Percentiles rank a stretch among this genome's conserved stretches.
Conservation (phyloP, 768 basidiomycete genomes). For the Russula sp. region DNA sequence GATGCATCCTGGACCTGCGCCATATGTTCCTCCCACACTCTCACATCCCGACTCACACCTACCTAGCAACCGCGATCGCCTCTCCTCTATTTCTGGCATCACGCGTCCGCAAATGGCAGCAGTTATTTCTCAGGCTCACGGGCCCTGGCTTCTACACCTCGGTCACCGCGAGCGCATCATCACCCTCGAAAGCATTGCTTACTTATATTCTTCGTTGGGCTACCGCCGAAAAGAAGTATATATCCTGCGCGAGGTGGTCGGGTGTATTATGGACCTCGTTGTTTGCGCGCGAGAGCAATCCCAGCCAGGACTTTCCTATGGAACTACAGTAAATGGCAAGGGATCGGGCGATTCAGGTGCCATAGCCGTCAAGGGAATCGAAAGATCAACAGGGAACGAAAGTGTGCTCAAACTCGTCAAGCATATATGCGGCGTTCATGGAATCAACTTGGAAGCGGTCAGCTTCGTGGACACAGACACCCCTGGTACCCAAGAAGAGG, state of each 20-base stretch:
- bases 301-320: conserved; percentile 43
- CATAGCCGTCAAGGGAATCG: conserved; percentile 69
- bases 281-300: conserved; percentile 79
- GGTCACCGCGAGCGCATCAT: conserved; percentile 71
- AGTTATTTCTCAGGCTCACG: conserved; percentile 70
- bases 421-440: conserved; percentile 73
- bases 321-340: conserved; percentile 44
- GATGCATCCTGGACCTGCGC: conserved; percentile 61
- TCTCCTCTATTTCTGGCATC: conserved; percentile 67
- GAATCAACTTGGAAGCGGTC: conserved; percentile 76
- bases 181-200: conserved; percentile 66
- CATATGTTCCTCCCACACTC: conserved; percentile 58
- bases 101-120: conserved; percentile 63
- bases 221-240: conserved; percentile 88
- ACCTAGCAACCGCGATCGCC: conserved; percentile 52
- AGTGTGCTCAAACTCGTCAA: conserved; percentile 75
- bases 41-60: conserved; percentile 44
- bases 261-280: conserved; percentile 78
- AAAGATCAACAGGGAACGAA: conserved; percentile 75
- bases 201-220: conserved; percentile 75
- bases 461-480: conserved; percentile 40
- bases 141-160: conserved; percentile 83
- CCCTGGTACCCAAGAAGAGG: conserved; percentile 13
- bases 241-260: conserved; percentile 80
- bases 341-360: conserved; percentile 44